A percentile compares a stretch with the other conserved stretches of the same genome.
Conservation (phyloP, 2,329 filamentous ascomycete genomes). For the Colletotrichum tofieldiae region DNA sequence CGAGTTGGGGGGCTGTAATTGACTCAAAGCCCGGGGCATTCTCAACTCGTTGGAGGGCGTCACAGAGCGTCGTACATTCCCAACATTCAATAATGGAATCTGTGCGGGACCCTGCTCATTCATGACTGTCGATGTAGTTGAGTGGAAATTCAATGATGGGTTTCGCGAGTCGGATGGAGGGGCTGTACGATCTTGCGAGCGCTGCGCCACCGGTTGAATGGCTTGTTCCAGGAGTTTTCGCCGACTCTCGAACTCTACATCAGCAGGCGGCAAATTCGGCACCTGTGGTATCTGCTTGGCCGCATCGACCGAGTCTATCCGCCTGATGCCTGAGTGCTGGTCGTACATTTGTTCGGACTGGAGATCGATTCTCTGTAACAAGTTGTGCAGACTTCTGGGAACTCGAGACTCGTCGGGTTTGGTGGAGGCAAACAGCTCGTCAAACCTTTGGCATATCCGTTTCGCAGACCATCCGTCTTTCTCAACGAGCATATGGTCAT, state of each 20-base stretch:
- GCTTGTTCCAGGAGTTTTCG: neutral
- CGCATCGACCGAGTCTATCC: neutral
- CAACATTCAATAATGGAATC: too few relatives aligned
- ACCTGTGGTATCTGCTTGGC: neutral
- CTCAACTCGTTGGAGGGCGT: neutral
- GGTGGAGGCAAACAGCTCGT: neutral
- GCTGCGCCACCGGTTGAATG: constrained; percentile 4
- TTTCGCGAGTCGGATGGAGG: neutral
- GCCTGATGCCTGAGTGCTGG: neutral
- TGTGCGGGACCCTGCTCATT: too few relatives aligned
- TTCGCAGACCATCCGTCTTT: neutral
- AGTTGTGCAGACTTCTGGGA: neutral
- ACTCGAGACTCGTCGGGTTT: neutral
- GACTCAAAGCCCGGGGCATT: neutral
- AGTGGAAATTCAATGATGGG: neutral
- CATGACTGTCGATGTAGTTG: neutral
- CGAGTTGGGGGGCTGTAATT: neutral
- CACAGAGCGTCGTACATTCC: neutral
- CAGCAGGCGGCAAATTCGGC: neutral
- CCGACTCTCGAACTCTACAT: neutral
- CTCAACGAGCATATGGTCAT: constrained; percentile 45
- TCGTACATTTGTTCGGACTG: neutral
- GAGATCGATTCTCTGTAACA: constrained; percentile 10
- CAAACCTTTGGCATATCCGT: neutral
- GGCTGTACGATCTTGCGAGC: neutral